Base-by-base conservation (phyloP, 495 filamentous ascomycete species). In the Lophiostoma macrostomum region DNA sequence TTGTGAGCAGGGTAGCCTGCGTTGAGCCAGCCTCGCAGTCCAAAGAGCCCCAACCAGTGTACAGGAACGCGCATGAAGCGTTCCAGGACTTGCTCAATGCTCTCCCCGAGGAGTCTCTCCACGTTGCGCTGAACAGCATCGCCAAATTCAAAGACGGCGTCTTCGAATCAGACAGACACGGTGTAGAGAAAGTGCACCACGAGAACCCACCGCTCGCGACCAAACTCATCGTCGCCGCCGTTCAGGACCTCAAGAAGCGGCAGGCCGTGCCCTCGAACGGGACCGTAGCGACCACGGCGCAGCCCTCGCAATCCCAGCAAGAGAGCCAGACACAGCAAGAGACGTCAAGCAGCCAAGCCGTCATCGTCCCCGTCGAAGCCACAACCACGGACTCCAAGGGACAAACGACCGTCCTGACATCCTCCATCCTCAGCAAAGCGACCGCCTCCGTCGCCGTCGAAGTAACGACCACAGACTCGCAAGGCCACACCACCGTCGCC, bases 61-160 rank as follows among this genome's bases (percentile, higher is more conserved):
- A 53, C 28, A 30, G 34, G 24, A 43, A 52, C 31, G 42, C 34
- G 5, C 54, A 61, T 23, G 25, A 64, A 24, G 55, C 40, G 5
- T 72, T 76, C 58, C 55, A 67, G 48, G 62, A 68, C 35, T 58
- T 76, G 27, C 67, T 75, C 45, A 64, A 75, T 31, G 56, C 63
- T 4, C 58, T 76, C 4, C 67, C 74, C 1, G 64, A 65, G 18
- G 64, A 70, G 31, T 64, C 67, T 2, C 58, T 78, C 14, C 68
- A 74, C 51, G 66, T 70, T 5, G 64, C 72, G 18, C 63, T 77
- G 8, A 66, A 72, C 44, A 53, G 66, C 18, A 64, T 68, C 38
- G 58, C 66, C 5, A 65, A 69, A 37, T 76, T 69, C 61, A 58
- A 71, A 50, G 73, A 74, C 48, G 74, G 74, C 50, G 69, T 78